Conservation (phyloP, 192 early-diverging fungal species). For the Entrophospora sp. region DNA sequence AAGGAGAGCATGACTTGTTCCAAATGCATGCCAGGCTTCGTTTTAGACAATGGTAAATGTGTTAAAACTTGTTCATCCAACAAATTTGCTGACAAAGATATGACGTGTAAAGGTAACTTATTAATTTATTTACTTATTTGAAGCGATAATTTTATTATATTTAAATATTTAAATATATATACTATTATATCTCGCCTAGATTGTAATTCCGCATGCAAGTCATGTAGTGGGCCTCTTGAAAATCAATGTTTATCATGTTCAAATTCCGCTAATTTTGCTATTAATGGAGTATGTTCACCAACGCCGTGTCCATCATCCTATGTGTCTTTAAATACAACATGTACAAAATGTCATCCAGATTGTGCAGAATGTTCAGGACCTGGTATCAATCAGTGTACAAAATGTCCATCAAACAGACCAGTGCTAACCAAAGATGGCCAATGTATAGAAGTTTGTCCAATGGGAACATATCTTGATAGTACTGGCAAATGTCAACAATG, state of each 20-base stretch:
- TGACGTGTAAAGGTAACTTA: slow-evolving; percentile 3
- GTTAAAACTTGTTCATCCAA: neutral
- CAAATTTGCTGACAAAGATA: neutral
- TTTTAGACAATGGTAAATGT: neutral
- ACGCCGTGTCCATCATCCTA: neutral
- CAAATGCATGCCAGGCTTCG: slow-evolving; percentile 1
- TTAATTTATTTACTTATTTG: no score
- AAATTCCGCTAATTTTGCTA: neutral
- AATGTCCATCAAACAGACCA: slow-evolving; percentile 18
- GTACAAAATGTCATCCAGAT: slow-evolving; percentile 14
- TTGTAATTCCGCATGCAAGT: neutral
- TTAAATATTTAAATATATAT: no score
- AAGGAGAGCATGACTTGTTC: neutral
- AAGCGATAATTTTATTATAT: no score
- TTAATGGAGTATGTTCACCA: neutral
- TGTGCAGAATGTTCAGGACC: slow-evolving; percentile 15
- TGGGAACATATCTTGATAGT: slow-evolving; percentile 1
- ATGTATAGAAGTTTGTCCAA: slow-evolving; percentile 16
- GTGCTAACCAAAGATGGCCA: neutral
- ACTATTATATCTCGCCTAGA: no score
- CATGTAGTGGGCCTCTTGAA: neutral
- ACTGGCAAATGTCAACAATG: slow-evolving; percentile 2
- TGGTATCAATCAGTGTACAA: slow-evolving; percentile 8
- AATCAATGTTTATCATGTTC: slow-evolving; percentile 1
- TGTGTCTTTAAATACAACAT: neutral